Base-by-base conservation (phyloP, 192 early-diverging fungal genomes). In the Umbelopsis vinacea region DNA sequence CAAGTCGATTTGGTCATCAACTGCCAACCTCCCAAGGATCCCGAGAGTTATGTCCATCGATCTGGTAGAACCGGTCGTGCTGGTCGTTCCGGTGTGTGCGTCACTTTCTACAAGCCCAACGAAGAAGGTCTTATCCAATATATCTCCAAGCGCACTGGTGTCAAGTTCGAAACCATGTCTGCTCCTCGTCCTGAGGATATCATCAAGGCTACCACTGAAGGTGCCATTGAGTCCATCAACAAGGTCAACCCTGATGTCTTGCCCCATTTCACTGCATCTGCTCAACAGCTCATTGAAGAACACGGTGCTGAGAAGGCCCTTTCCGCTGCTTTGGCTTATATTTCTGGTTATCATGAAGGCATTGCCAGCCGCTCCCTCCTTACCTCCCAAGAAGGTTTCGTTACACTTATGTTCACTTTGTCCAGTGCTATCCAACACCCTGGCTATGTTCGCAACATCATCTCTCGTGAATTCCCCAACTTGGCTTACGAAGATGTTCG, bases 1-100 rank as follows among this genome's bases (percentile, higher is more conserved):
- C 92, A 96, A 84, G 94, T 97, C 54, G 97, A 97, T 86, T 83
- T 98, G 45, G 97, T 98, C 22, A 94, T 98, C 85, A 97, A 98
- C 84, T 91, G 91, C 74, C 95, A 97, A 73, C 96, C 96, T 52
- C 96, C 96, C 69, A 88, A 89, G 78, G 96, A 98, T 79, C 86
- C 95, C 22, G 95, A 98, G 76, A 89, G 91, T 23, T 98, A 98
- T 77, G 94, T 98, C 52, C 97, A 98, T 84, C 91, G 97, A 66
- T 93, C 92, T 50, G 97, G 97, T 21, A 89, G 97, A 78, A 97
- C 96, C 2, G 97, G 95, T 43, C 94, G 97, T 80, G 95, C 95
- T 50, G 93, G 94, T 45, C 91, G 89, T 47, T 87, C 84, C 33
- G 96, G 97, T 50, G 83, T 89, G 19, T 97, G 96, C 77, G 92